These are phyloP conservation scores for Colletotrichum nymphaeae DNA, from an alignment of 2,329 filamentous ascomycete genomes.

Conservation along the genomic window DNA sequence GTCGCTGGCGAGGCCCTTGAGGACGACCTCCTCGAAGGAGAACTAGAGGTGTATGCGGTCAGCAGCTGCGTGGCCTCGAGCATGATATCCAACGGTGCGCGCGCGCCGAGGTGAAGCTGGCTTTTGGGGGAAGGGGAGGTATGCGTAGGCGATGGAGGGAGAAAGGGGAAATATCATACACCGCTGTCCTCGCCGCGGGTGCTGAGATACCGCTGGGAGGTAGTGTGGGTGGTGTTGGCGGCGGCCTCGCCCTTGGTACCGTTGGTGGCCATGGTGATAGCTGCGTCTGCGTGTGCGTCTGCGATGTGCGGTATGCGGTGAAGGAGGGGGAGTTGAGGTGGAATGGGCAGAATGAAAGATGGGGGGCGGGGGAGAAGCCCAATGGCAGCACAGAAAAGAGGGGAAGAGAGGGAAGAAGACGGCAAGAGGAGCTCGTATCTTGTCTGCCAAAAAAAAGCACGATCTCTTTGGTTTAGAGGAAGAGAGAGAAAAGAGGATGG, in stretches of 20 bases:
- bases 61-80: slow-evolving; percentile 6
- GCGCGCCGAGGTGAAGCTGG: background rate
- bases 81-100: background rate
- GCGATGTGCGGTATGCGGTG: background rate
- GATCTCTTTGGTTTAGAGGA: background rate
- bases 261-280: slow-evolving; percentile 55
- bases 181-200: slow-evolving; percentile 62
- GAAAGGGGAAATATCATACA: slow-evolving; percentile 46
- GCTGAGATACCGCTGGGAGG: slow-evolving; percentile 62
- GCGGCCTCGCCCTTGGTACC: slow-evolving; percentile 41
- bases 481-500: background rate
- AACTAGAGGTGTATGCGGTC: slow-evolving; percentile 61
- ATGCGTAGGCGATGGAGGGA: background rate
- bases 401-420: background rate
- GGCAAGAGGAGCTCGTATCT: background rate
- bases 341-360: background rate
- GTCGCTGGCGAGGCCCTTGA: slow-evolving; percentile 88
- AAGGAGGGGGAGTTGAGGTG: background rate
- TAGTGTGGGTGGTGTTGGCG: slow-evolving; percentile 50
- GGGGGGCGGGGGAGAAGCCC: slow-evolving; percentile 4
- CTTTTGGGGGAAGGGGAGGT: background rate
- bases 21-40: slow-evolving; percentile 90
- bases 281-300: background rate
- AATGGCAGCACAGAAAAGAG: background rate
- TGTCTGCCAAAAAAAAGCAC: slow-evolving; percentile 2